Percentiles rank a stretch among this genome's conserved stretches.
These are phyloP conservation scores for Paspalum notatum DNA, from an alignment of 176 grass and related monocot species.

Conservation along the genomic window DNA sequence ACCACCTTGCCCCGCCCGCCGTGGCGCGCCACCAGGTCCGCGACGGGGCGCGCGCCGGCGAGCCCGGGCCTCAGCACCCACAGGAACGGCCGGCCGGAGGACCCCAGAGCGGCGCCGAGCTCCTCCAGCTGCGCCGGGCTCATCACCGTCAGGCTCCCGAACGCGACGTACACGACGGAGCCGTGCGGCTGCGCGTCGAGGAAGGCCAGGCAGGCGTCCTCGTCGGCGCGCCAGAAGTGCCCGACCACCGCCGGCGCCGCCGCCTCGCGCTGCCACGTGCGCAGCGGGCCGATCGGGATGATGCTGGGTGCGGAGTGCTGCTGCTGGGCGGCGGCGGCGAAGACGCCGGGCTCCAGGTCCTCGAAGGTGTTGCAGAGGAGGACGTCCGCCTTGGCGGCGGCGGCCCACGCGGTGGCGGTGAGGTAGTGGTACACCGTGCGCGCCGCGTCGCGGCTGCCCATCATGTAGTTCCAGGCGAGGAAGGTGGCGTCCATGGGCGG, in stretches of 20 bases:
- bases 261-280: constrained; percentile 1
- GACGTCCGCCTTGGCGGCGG: constrained; percentile 21
- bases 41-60: neutral
- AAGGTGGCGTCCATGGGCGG: constrained; percentile 28
- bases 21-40: neutral
- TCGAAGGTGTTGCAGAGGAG: constrained; percentile 57
- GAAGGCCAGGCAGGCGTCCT: constrained; percentile 43
- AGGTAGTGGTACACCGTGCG: constrained; percentile 43
- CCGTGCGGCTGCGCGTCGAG: constrained; percentile 48
- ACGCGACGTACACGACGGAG: constrained; percentile 57
- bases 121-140: constrained; percentile 42
- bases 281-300: constrained; percentile 49
- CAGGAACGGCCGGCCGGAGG: constrained; percentile 38
- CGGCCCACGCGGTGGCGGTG: neutral
- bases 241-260: neutral
- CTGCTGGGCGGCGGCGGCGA: neutral
- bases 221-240: constrained; percentile 49
- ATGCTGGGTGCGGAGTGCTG: neutral
- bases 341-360: constrained; percentile 45
- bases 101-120: constrained; percentile 43
- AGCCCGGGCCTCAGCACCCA: constrained; percentile 50
- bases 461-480: constrained; percentile 44
- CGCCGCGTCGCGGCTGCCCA: constrained; percentile 27
- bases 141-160: constrained; percentile 55
- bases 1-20: constrained; percentile 26